Evolutionary conservation across 1,284 basidiomycete species (phyloP), one percentile per base, ranked within the genome.

Genomic region (Laetiporus sulphureus): DNA sequence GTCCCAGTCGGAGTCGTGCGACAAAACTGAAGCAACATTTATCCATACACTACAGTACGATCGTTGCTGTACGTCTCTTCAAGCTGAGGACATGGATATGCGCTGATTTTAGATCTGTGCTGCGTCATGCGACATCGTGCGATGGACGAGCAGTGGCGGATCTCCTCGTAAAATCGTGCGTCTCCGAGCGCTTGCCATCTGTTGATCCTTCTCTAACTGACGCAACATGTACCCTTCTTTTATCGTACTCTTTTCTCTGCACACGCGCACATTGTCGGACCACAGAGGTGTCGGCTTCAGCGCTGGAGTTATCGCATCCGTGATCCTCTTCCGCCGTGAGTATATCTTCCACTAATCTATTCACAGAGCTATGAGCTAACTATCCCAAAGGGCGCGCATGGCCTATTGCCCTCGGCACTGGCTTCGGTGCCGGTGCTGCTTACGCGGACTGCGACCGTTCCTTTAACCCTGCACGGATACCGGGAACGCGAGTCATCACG

Each of bases 381-480:
- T 20, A 12, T 30, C 19, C 39, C 45, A 23, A 63, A 98, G 94
- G 95, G 72, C 90, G 94, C 52, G 89, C 88, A 59, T 98, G 93
- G 91, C 95, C 95, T 19, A 87, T 98, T 49, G 87, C 91, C 47
- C 79, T 98, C 45, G 79, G 89, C 5, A 92, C 93, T 16, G 94
- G 95, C 48, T 96, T 90, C 61, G 92, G 89, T 35, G 72, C 82
- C 36, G 91, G 91, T 47, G 81, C 83, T 44, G 90, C 91, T 35
- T 95, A 94, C 65, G 91, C 91, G 22, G 90, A 97, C 77, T 97
- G 93, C 69, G 92, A 97, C 72, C 84, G 91, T 51, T 88, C 89
- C 18, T 95, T 97, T 77, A 95, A 95, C 71, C 90, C 92, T 15
- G 86, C 93, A 48, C 80, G 91, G 57, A 81, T 95, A 60, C 87